Evolutionary conservation across 2,329 filamentous ascomycete genomes (phyloP).

Genomic region (Fusarium redolens): DNA sequence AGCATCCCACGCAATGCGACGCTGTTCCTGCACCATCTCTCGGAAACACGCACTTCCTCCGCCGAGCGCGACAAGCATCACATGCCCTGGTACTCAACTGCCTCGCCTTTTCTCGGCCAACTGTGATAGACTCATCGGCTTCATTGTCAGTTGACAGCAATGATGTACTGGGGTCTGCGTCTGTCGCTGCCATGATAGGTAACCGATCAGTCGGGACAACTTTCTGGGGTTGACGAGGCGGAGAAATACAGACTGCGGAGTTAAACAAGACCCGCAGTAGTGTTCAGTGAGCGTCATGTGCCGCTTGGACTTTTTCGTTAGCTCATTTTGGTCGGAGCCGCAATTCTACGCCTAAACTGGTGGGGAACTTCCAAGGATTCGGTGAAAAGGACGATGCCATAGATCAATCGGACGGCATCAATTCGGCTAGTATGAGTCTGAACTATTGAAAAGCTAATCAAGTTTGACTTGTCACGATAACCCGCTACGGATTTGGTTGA

Average conservation of each 20-base stretch:
- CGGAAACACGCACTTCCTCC: slow-evolving; percentile 3
- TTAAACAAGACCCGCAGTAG: background rate
- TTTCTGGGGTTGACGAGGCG: slow-evolving; percentile 1
- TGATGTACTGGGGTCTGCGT: background rate
- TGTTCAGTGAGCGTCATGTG: background rate
- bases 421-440: accelerated
- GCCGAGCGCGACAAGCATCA: slow-evolving; percentile 8
- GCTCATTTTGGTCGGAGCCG: background rate
- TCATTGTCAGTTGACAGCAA: background rate
- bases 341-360: background rate
- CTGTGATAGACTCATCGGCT: background rate
- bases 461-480: accelerated
- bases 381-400: background rate
- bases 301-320: background rate
- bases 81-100: background rate
- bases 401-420: background rate
- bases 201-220: background rate
- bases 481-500: accelerated
- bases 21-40: background rate
- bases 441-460: no score
- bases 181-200: background rate
- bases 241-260: background rate
- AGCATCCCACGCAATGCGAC: background rate
- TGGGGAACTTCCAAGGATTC: background rate
- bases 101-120: background rate